Conservation (phyloP, 306 rosid genomes). For the Cucumis melo region DNA sequence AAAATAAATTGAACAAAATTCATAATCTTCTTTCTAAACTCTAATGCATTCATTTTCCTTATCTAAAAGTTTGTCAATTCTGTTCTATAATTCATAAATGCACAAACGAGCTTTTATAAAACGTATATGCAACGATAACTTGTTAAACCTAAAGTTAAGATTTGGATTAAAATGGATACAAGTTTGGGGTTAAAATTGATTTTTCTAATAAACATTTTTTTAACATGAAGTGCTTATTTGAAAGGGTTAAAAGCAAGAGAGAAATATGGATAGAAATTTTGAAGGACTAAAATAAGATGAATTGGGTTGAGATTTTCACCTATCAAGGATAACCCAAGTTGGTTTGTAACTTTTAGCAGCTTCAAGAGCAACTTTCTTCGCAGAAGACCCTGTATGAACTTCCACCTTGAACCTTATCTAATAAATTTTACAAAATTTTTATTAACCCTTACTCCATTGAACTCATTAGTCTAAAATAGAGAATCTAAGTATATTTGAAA, state of each 20-base stretch:
- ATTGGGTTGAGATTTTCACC: constrained; percentile 26
- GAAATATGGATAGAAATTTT: background rate
- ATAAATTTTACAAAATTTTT: background rate
- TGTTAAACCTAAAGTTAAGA: too few relatives aligned
- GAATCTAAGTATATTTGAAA: background rate
- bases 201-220: too few relatives aligned
- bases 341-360: constrained; percentile 23
- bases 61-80: too few relatives aligned
- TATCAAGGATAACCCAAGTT: constrained; percentile 58
- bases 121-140: too few relatives aligned
- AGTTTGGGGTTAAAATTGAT: too few relatives aligned
- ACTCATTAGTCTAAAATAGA: background rate
- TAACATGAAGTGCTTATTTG: too few relatives aligned
- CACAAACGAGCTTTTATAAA: too few relatives aligned
- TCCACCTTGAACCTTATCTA: constrained; percentile 20
- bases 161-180: background rate
- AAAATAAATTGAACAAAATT: too few relatives aligned
- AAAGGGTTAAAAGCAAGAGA: background rate
- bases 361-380: constrained; percentile 24
- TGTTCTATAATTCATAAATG: too few relatives aligned
- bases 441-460: background rate
- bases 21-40: too few relatives aligned
- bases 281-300: background rate
- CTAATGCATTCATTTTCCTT: too few relatives aligned
- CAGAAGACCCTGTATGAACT: constrained; percentile 31